These are phyloP conservation scores for Scedosporium minutisporum DNA, from an alignment of 2,329 filamentous ascomycete genomes.

Conservation along the genomic window DNA sequence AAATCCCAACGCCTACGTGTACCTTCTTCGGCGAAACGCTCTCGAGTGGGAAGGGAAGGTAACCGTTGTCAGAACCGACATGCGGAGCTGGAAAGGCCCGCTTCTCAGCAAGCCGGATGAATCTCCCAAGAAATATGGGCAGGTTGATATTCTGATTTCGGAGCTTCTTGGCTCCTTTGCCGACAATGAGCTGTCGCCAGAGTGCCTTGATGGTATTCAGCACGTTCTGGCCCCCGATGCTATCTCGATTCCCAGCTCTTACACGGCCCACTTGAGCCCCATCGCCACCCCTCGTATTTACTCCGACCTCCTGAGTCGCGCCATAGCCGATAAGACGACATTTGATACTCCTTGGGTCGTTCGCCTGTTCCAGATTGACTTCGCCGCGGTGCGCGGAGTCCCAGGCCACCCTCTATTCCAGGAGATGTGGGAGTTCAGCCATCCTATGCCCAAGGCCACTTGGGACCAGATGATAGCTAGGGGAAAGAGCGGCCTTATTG, in stretches of 20 bases:
- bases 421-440: conserved; percentile 70
- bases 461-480: conserved; percentile 46
- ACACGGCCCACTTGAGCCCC: conserved; percentile 89
- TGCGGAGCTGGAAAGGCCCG: conserved; percentile 92
- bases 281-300: conserved; percentile 80
- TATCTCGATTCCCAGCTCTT: conserved; percentile 87
- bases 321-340: conserved; percentile 53
- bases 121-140: conserved; percentile 41
- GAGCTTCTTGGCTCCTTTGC: conserved; percentile 92
- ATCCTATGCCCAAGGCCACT: conserved; percentile 56
- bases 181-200: conserved; percentile 93
- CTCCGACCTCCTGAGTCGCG: conserved; percentile 63
- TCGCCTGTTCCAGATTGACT: conserved; percentile 82
- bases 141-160: conserved; percentile 87
- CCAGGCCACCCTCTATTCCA: conserved; percentile 57
- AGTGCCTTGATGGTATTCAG: conserved; percentile 93
- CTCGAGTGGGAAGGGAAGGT: conserved; percentile 72
- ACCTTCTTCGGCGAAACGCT: conserved; percentile 78
- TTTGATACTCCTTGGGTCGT: conserved; percentile 94
- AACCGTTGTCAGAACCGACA: conserved; percentile 88
- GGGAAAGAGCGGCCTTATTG: conserved; percentile 53
- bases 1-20: conserved; percentile 94
- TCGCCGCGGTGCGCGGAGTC: conserved; percentile 54
- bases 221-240: conserved; percentile 74
- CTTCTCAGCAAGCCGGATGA: conserved; percentile 33